phyloP scores from a whole-genome alignment of 1,284 basidiomycete species.

The Mycosarcoma maydis region DNA sequence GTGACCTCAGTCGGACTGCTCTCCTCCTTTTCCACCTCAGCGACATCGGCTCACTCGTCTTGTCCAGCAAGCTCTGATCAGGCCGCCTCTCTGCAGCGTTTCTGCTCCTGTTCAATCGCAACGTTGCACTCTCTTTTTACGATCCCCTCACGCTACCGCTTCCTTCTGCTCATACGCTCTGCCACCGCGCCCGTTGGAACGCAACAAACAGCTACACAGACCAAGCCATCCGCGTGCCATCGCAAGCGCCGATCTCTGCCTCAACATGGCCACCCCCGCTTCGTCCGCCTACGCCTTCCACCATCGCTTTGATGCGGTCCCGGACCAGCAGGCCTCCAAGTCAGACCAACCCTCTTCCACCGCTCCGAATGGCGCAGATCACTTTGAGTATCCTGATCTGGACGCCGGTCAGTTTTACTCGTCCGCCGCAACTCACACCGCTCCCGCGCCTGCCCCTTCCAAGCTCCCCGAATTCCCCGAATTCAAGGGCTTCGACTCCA shows the following conservation, averaged over 20 bases:
- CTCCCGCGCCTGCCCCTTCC: slow-evolving; percentile 10
- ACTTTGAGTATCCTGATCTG: slow-evolving; percentile 37
- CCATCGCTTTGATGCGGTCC: slow-evolving; percentile 34
- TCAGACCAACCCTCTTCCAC: neutral
- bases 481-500: slow-evolving; percentile 33
- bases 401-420: slow-evolving; percentile 43
- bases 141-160: no score
- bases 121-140: no score
- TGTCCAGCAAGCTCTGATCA: no score
- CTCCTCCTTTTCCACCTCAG: no score
- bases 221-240: no score
- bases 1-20: no score
- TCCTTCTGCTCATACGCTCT: no score
- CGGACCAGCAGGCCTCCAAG: slow-evolving; percentile 8
- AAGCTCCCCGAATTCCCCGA: slow-evolving; percentile 38
- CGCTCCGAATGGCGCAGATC: slow-evolving; percentile 12
- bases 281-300: slow-evolving; percentile 39
- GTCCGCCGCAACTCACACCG: slow-evolving; percentile 19
- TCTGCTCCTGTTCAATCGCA: no score
- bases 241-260: neutral
- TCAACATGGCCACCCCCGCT: slow-evolving; percentile 36
- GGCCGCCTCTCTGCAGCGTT: no score
- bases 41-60: no score
- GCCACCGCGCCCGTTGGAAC: no score
- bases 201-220: no score